Conservation (phyloP, 208 protist genomes). For the Leishmania martiniquensis region DNA sequence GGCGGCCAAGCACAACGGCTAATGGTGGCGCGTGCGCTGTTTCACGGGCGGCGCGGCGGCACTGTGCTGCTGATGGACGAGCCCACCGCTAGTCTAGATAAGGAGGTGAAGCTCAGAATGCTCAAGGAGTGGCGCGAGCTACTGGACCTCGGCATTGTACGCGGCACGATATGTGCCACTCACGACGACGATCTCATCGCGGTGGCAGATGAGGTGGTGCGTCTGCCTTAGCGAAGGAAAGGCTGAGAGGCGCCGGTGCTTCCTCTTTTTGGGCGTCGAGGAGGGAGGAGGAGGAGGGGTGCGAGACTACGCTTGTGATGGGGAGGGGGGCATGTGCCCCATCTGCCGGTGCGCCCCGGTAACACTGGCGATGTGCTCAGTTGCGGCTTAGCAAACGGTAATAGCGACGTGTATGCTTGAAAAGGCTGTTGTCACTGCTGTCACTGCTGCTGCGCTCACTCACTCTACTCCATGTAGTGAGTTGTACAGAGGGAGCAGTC, state of each 20-base stretch:
- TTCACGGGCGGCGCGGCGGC: conserved; percentile 41
- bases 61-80: conserved; percentile 82
- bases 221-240: conserved; percentile 12
- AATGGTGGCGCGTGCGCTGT: conserved; percentile 80
- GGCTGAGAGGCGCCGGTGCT: background rate
- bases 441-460: no score
- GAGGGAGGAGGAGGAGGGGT: background rate
- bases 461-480: no score
- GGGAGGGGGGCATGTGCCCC: no score
- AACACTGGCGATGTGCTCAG: no score
- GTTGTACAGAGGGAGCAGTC: no score
- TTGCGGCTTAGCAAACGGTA: no score
- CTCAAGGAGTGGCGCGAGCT: conserved; percentile 52
- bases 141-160: conserved; percentile 38
- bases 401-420: no score
- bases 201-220: conserved; percentile 59
- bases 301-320: background rate
- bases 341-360: no score
- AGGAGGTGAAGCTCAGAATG: conserved; percentile 44
- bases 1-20: conserved; percentile 75
- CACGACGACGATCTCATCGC: conserved; percentile 66
- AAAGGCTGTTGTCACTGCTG: no score
- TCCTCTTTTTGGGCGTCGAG: background rate
- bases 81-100: conserved; percentile 72
- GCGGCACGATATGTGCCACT: conserved; percentile 63